Evolutionary conservation across 116 monocot genomes (phyloP), one percentile per base, ranked within the genome.

Genomic region (Zostera marina): DNA sequence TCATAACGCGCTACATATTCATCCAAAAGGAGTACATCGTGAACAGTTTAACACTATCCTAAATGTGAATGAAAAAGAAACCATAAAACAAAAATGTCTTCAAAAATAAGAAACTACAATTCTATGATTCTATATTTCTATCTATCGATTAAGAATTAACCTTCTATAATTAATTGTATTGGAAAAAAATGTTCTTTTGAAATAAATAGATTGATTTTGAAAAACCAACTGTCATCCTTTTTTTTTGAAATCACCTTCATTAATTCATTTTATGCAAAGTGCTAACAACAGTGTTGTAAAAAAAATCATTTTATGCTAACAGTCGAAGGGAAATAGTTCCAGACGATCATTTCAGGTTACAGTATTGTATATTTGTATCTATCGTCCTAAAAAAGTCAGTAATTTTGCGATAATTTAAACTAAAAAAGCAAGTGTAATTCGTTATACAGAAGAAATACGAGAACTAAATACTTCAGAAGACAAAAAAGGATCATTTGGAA

Each of bases 1-100:
- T 79, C 1, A 72, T 84, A 21, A 91, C 99, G 66, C 75, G 81
- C 99, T 99, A 74, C 61, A 77, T n/a, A 54, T 21, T 11, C 51
- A 60, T 25, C 20, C 47, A 73, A 45, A 74, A 32, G 17, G 17
- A 48, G 13, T 13, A 47, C 46, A 46, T 0, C 14, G 19, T 41
- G 2, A 58, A 41, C 25, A 49, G 17, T 49, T 19, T 15, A 49
- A 49, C 49, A 49, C 6, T 49, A 14, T 32, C 32, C 32, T 32
- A 32, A 32, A 2, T 32, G 32, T 32, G 32, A 32, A 32, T 32
- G 32, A 32, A 32, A 32, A 32, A 32, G 32, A 32, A 32, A 32
- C 32, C 32, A 32, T 32, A 32, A 32, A 32, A 32, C 32, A 32
- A 32, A 5, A 32, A 32, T 32, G 32, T 32, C 32, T 32, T 2